Base-by-base conservation (phyloP, 768 basidiomycete genomes). In the Erythrobasidium yunnanense region DNA sequence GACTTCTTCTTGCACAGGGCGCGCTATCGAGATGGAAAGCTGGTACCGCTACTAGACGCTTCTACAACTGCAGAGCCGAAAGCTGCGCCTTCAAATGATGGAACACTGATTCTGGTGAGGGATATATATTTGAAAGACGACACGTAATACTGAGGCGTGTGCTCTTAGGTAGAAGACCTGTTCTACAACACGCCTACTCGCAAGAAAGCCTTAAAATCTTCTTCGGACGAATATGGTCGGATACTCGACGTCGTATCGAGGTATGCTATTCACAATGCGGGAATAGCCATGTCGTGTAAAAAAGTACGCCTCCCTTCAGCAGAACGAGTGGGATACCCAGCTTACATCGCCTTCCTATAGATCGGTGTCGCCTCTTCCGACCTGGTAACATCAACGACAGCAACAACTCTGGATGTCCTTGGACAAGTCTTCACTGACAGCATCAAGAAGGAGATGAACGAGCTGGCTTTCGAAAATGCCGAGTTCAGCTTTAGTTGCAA, bases 141-240 rank as follows among this genome's bases (percentile, higher is more conserved):
- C 38, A 11, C n/a, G 38, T 42, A 42, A 11, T 42, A 42, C 38
- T 42, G 38, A 42, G 38, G n/a, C 11, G 38, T 5, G 33, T 45
- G 15, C 13, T n/a, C 38, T 1, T 70, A 96, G 92, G 90, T 91
- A 25, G 90, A 96, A 76, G 88, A 96, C 73, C 79, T 99, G 29
- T 99, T 99, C 74, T 92, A 88, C 76, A 95, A 93, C 70, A 88
- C 85, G 0, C 90, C 91, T 0, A 84, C 86, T 1, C 86, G 95
- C 50, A 81, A 92, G 23, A 84, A 88, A 2, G 87, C 91, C 0
- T 80, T 97, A 60, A 84, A 87, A 34, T 86, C 84, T 65, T 77
- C 85, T 2, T 87, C 90, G 1, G 93, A 97, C 70, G 95, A 99
- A 74, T 96, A 93, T 75, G 81, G 84, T 3, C 82, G 88, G 33